Percentiles rank a stretch among this genome's conserved stretches.
phyloP scores from a whole-genome alignment of 192 early-diverging fungal species.

The Backusella liffmaniae region DNA sequence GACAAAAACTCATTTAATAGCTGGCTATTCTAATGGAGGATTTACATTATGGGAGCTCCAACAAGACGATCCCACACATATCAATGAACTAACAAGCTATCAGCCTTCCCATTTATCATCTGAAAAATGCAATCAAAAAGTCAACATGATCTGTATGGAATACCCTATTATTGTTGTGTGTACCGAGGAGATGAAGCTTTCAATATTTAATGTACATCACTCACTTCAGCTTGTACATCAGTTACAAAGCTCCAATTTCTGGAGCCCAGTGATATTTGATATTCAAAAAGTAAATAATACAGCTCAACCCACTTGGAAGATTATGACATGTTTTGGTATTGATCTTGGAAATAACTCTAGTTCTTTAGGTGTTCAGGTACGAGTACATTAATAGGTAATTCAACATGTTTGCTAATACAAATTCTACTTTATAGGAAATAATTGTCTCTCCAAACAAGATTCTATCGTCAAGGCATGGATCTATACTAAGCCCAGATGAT shows the following conservation, averaged over 20 bases:
- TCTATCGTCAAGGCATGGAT: slow-evolving; percentile 21
- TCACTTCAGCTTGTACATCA: slow-evolving; percentile 22
- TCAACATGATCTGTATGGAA: slow-evolving; percentile 20
- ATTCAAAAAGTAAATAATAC: background rate
- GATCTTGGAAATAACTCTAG: slow-evolving; percentile 24
- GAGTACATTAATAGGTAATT: background rate
- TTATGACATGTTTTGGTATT: slow-evolving; percentile 29
- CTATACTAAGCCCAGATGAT: background rate
- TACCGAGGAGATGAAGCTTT: slow-evolving; percentile 31
- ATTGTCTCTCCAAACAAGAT: slow-evolving; percentile 6
- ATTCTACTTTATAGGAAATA: slow-evolving; percentile 20
- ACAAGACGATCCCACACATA: background rate
- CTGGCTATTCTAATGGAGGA: slow-evolving; percentile 39
- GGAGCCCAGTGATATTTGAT: slow-evolving; percentile 30
- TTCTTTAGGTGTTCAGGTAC: slow-evolving; percentile 38
- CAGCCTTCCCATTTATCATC: background rate
- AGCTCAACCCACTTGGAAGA: slow-evolving; percentile 9
- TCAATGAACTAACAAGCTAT: slow-evolving; percentile 5
- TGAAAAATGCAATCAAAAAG: background rate
- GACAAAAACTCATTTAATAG: slow-evolving; percentile 25
- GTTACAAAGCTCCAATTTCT: slow-evolving; percentile 32
- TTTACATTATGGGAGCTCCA: slow-evolving; percentile 32
- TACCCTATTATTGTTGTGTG: slow-evolving; percentile 35
- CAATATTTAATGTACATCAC: slow-evolving; percentile 16
- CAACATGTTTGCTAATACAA: background rate